A percentile compares a stretch with the other conserved stretches of the same genome.
Evolutionary conservation across 2,329 filamentous ascomycete species (phyloP).

Genomic region (Tolypocladium ovalisporum): DNA sequence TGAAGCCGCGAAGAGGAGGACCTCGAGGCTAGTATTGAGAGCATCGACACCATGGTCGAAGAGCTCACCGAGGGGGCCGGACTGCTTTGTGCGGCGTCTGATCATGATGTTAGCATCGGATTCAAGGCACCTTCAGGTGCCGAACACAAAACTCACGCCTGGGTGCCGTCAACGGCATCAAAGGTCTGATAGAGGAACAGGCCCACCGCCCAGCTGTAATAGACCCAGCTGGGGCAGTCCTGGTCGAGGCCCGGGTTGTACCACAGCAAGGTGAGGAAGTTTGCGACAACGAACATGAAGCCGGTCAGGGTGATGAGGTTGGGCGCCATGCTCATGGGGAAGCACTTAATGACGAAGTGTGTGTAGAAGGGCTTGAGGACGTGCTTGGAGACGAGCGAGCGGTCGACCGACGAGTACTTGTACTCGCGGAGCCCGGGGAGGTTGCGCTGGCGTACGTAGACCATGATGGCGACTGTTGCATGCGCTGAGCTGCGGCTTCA

Average conservation of each 20-base stretch:
- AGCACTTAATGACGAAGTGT: slow-evolving; percentile 84
- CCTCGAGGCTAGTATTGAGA: slow-evolving; percentile 88
- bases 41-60: slow-evolving; percentile 98
- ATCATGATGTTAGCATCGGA: background rate
- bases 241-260: slow-evolving; percentile 91
- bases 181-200: slow-evolving; percentile 97
- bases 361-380: slow-evolving; percentile 97
- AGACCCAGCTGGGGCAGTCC: slow-evolving; percentile 92
- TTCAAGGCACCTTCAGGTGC: background rate
- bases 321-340: slow-evolving; percentile 90
- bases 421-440: slow-evolving; percentile 84
- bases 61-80: slow-evolving; percentile 85
- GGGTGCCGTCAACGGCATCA: slow-evolving; percentile 88
- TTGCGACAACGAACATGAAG: slow-evolving; percentile 80
- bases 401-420: slow-evolving; percentile 90
- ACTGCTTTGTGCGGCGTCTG: slow-evolving; percentile 79
- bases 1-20: slow-evolving; percentile 79
- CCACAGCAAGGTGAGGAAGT: slow-evolving; percentile 87
- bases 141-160: slow-evolving; percentile 54
- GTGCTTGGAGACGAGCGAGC: slow-evolving; percentile 82
- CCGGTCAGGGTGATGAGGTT: slow-evolving; percentile 83
- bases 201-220: slow-evolving; percentile 80
- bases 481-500: background rate
- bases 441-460: slow-evolving; percentile 88
- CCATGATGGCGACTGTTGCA: slow-evolving; percentile 47